These are phyloP conservation scores for Phialocephala subalpina DNA, from an alignment of 2,329 filamentous ascomycete species.

Conservation along the genomic window DNA sequence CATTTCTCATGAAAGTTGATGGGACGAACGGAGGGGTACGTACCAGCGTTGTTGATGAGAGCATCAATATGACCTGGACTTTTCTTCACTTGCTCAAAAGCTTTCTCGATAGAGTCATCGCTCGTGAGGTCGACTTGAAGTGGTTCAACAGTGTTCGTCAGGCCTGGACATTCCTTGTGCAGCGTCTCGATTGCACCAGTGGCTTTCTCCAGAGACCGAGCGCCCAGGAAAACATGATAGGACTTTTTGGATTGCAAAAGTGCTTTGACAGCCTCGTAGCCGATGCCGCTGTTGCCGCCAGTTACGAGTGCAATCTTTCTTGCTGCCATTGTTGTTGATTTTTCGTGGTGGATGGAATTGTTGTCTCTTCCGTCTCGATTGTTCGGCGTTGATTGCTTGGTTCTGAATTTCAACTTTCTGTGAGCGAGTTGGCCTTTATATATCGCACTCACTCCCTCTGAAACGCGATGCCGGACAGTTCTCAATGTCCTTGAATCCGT, in stretches of 20 bases:
- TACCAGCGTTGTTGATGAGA: constrained; percentile 38
- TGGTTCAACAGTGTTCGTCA: constrained; percentile 35
- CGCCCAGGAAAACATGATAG: constrained; percentile 51
- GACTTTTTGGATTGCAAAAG: constrained; percentile 45
- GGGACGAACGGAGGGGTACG: constrained; percentile 15
- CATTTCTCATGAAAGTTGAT: constrained; percentile 5
- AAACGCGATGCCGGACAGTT: neutral
- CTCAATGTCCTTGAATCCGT: neutral
- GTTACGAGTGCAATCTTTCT: constrained; percentile 31
- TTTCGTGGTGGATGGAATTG: too few species aligned
- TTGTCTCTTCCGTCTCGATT: too few species aligned
- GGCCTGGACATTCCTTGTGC: constrained; percentile 43
- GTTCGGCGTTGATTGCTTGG: neutral
- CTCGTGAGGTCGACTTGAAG: constrained; percentile 35
- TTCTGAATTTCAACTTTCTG: neutral
- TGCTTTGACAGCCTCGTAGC: constrained; percentile 51
- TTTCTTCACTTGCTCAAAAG: constrained; percentile 29
- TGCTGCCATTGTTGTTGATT: constrained; percentile 21
- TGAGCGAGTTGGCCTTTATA: neutral
- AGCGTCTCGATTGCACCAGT: constrained; percentile 47
- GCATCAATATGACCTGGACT: constrained; percentile 31
- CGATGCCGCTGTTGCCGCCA: constrained; percentile 51
- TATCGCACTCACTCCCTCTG: too few species aligned
- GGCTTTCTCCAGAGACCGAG: constrained; percentile 47
- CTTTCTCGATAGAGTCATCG: constrained; percentile 36